Evolutionary conservation across 768 basidiomycete genomes (phyloP), one percentile per base, ranked within the genome.

Genomic region (Lentinula lateritia): DNA sequence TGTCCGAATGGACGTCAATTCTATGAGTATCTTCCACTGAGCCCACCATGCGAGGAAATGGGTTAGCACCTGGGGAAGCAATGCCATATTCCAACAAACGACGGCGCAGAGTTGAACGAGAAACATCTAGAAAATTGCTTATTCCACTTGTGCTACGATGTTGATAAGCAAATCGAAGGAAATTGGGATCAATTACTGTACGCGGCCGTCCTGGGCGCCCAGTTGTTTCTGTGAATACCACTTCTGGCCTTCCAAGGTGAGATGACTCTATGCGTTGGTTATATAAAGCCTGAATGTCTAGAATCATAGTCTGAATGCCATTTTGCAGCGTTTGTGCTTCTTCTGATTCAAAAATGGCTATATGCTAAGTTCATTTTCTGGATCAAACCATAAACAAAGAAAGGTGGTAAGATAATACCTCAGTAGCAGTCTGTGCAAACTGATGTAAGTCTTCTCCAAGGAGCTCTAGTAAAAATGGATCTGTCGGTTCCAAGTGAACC

Each of bases 31-130:
- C 52, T 46, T 59, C 58, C 28, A 28, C 28, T 28, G 28, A 28
- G 28, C 28, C 28, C 28, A 28, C 28, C 28, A 28, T 28, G 28
- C 28, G 28, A 28, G 28, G 28, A 52, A 52, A 20, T 52, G 61
- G 65, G 52, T 62, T 50, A 36, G 66, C 23, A 36, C 56, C 52
- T 1, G 62, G 60, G 36, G 65, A 35, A 2, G 55, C 61, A 39
- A 69, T 63, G 3, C 67, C 68, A 55, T 61, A 53, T 15, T 64
- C 64, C 7, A 70, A 46, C 2, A 68, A 62, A 8, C 52, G 38
- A 23, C 45, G 28, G 6, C 65, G 43, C 9, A 71, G 65, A 52
- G 59, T 63, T 12, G 23, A 23, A 32, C 66, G 46, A 12, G 64
- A 48, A 20, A 68, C 52, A n/a, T 50, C 57, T 2, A 70, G 43